Evolutionary conservation across 768 basidiomycete species (phyloP).

Genomic region (Suillus americanus): DNA sequence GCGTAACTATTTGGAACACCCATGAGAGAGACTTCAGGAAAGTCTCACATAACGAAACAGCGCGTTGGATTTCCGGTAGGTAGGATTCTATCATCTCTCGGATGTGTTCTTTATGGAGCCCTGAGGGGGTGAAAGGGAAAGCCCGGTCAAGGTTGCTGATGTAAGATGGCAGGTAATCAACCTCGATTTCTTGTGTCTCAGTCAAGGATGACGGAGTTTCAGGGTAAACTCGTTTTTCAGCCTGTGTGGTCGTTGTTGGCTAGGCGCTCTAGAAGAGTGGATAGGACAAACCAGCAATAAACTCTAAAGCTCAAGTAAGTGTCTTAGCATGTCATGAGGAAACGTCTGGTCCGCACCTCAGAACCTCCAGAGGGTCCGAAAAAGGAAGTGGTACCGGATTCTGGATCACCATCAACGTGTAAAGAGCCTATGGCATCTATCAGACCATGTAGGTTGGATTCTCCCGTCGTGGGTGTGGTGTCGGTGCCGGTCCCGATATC

Average conservation of each 20-base stretch:
- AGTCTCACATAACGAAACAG: slow-evolving; percentile 43
- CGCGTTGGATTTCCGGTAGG: slow-evolving; percentile 43
- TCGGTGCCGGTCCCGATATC: slow-evolving; percentile 26
- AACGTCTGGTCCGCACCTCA: slow-evolving; percentile 38
- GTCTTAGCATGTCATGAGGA: background rate
- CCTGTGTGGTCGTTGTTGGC: slow-evolving; percentile 9
- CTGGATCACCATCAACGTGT: slow-evolving; percentile 38
- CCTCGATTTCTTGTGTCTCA: slow-evolving; percentile 39
- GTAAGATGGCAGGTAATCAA: slow-evolving; percentile 44
- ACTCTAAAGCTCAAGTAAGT: slow-evolving; percentile 32
- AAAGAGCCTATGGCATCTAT: slow-evolving; percentile 43
- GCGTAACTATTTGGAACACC: slow-evolving; percentile 51
- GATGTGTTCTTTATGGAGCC: slow-evolving; percentile 33
- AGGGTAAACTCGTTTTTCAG: slow-evolving; percentile 9
- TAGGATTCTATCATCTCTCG: slow-evolving; percentile 44
- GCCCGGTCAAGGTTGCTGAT: slow-evolving; percentile 42
- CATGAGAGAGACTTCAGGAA: slow-evolving; percentile 50
- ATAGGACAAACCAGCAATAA: slow-evolving; percentile 38
- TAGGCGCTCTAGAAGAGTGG: background rate
- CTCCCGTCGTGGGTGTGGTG: slow-evolving; percentile 4
- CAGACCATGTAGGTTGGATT: slow-evolving; percentile 21
- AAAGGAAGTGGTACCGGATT: slow-evolving; percentile 27
- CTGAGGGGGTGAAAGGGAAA: slow-evolving; percentile 46
- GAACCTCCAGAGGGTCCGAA: slow-evolving; percentile 49
- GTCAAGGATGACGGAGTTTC: slow-evolving; percentile 9